Conservation (phyloP, 768 basidiomycete species). For the Arthromyces matolae region DNA sequence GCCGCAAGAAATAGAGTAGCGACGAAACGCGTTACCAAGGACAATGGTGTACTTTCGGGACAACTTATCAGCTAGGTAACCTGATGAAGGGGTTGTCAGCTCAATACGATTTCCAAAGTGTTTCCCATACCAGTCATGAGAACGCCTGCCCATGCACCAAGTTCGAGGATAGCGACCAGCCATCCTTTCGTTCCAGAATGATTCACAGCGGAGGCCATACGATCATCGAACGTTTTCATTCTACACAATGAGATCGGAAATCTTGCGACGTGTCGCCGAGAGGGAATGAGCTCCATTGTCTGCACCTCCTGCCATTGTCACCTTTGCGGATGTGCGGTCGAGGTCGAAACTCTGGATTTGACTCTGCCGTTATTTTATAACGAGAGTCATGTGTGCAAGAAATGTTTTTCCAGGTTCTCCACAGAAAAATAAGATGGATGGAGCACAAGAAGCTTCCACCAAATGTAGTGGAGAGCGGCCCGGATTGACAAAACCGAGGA, state of each 20-base stretch:
- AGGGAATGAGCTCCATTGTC: conserved; percentile 26
- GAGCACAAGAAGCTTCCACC: conserved; percentile 9
- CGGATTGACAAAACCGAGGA: too few species aligned
- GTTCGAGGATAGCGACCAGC: conserved; percentile 71
- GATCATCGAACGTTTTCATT: conserved; percentile 48
- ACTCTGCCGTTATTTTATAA: not conserved
- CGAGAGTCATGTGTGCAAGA: conserved; percentile 10
- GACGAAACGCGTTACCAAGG: conserved; percentile 35
- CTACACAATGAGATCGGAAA: conserved; percentile 23
- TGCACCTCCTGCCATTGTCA: conserved; percentile 44
- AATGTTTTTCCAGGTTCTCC: not conserved
- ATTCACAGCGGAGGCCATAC: conserved; percentile 54
- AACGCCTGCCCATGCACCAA: conserved; percentile 75
- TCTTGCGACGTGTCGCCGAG: conserved; percentile 44
- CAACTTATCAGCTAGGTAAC: conserved; percentile 65
- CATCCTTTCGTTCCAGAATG: conserved; percentile 59
- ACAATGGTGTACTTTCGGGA: conserved; percentile 73
- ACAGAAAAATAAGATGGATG: not conserved
- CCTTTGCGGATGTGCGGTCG: not conserved
- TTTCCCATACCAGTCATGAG: conserved; percentile 52
- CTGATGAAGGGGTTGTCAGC: conserved; percentile 18
- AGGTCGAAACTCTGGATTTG: not conserved
- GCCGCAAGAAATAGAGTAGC: not conserved
- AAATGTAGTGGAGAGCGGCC: not conserved
- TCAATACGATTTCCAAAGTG: not conserved